A percentile compares a stretch with the other conserved stretches of the same genome.
phyloP scores from a whole-genome alignment of 2,329 filamentous ascomycete genomes.

The Xylaria arbuscula region DNA sequence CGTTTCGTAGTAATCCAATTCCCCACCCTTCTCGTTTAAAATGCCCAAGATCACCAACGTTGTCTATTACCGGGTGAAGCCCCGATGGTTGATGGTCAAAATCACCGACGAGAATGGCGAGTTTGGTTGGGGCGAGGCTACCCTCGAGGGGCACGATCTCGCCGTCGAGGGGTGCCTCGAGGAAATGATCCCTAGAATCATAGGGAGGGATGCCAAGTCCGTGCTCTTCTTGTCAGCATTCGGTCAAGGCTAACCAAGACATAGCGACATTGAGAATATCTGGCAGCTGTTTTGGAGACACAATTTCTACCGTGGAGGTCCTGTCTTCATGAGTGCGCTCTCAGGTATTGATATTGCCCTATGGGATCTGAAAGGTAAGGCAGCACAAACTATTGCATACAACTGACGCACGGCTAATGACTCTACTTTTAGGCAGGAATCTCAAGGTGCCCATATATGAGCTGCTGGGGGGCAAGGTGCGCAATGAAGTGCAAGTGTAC shows the following conservation, averaged over 20 bases:
- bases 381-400: no score
- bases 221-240: slow-evolving; percentile 31
- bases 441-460: slow-evolving; percentile 76
- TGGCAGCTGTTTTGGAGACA: slow-evolving; percentile 80
- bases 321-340: slow-evolving; percentile 83
- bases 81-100: slow-evolving; percentile 83
- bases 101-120: slow-evolving; percentile 73
- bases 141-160: slow-evolving; percentile 77
- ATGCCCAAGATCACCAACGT: slow-evolving; percentile 74
- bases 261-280: slow-evolving; percentile 80
- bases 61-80: slow-evolving; percentile 79
- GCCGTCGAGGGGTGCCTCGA: slow-evolving; percentile 80
- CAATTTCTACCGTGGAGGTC: slow-evolving; percentile 81
- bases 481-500: slow-evolving; percentile 77
- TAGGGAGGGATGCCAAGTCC: slow-evolving; percentile 77
- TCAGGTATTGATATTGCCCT: slow-evolving; percentile 82
- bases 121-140: slow-evolving; percentile 79
- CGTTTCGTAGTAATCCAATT: neutral
- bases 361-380: slow-evolving; percentile 77
- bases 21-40: neutral
- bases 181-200: slow-evolving; percentile 56
- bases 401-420: neutral
- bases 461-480: slow-evolving; percentile 78
- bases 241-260: slow-evolving; percentile 1
- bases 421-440: slow-evolving; percentile 52